phyloP scores from a whole-genome alignment of 805 yeast species.

The Nakazawaea ambrosiae region DNA sequence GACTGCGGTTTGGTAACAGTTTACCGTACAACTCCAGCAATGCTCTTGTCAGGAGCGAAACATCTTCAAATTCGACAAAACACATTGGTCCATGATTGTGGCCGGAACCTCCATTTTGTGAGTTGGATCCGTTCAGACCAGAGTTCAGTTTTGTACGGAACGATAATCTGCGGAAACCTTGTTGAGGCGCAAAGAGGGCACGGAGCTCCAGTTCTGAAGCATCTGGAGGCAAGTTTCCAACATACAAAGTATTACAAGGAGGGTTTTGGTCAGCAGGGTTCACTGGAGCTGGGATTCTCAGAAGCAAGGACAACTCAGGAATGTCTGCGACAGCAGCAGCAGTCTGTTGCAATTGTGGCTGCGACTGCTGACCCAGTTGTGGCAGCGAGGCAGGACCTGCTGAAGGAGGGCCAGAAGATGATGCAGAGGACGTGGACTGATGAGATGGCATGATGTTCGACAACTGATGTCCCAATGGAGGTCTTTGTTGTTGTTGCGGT shows the following conservation, averaged over 20 bases:
- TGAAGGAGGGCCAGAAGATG: neutral
- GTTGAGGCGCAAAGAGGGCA: constrained; percentile 77
- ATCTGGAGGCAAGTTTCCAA: constrained; percentile 95
- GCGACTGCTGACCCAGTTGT: constrained; percentile 16
- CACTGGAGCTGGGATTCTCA: constrained; percentile 85
- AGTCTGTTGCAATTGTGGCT: constrained; percentile 14
- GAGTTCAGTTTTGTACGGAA: constrained; percentile 63
- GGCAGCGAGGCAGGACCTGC: constrained; percentile 11
- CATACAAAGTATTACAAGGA: constrained; percentile 95
- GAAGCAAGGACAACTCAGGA: constrained; percentile 65
- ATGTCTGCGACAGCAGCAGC: constrained; percentile 12
- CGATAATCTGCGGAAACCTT: constrained; percentile 87
- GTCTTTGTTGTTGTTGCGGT: constrained; percentile 3
- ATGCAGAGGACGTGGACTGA: neutral
- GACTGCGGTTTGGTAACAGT: constrained; percentile 73
- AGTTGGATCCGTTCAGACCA: constrained; percentile 17
- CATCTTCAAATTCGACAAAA: constrained; percentile 97
- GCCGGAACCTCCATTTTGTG: constrained; percentile 19
- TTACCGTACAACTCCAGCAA: constrained; percentile 91
- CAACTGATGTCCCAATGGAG: neutral
- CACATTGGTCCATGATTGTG: constrained; percentile 95
- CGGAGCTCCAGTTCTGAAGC: constrained; percentile 91
- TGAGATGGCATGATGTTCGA: too few species aligned
- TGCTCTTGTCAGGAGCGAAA: constrained; percentile 87
- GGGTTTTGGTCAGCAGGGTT: constrained; percentile 99